Conservation (phyloP, 495 filamentous ascomycete genomes). For the Umbilicaria muhlenbergii region DNA sequence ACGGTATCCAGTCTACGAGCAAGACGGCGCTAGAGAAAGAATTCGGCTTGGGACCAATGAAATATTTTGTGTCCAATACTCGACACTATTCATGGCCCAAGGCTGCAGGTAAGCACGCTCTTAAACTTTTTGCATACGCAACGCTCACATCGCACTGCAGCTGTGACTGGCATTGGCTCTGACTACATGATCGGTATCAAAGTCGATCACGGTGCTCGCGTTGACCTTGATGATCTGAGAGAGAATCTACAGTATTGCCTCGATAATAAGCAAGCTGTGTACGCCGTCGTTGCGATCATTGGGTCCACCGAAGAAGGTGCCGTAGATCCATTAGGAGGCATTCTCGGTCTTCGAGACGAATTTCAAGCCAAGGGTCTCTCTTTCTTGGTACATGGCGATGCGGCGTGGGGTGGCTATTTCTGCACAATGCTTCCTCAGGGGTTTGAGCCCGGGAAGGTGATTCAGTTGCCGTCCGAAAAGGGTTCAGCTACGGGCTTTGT, state of each 20-base stretch:
- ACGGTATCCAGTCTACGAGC: constrained; percentile 26
- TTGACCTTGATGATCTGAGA: constrained; percentile 20
- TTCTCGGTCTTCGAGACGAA: constrained; percentile 22
- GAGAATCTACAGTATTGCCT: constrained; percentile 16
- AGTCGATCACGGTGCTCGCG: constrained; percentile 23
- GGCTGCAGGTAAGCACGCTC: constrained; percentile 16
- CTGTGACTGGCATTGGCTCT: constrained; percentile 28
- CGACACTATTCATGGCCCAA: constrained; percentile 36
- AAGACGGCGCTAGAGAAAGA: constrained; percentile 20
- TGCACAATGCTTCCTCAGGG: constrained; percentile 22
- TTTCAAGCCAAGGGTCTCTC: constrained; percentile 25
- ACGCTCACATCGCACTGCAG: constrained; percentile 8
- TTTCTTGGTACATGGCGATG: constrained; percentile 28
- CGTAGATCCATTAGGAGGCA: constrained; percentile 21
- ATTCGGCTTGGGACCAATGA: constrained; percentile 14
- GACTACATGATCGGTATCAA: constrained; percentile 21
- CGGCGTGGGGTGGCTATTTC: constrained; percentile 38
- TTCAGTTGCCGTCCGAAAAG: constrained; percentile 6
- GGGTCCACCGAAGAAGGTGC: constrained; percentile 25
- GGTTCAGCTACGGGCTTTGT: constrained; percentile 16
- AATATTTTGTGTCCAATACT: constrained; percentile 23
- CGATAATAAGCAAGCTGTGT: constrained; percentile 18
- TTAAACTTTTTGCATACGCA: background rate
- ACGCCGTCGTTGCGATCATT: constrained; percentile 16
- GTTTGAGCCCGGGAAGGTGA: constrained; percentile 4